These are phyloP conservation scores for Alloteropsis angusta DNA, from an alignment of 202 grass and related monocot species.

Conservation along the genomic window DNA sequence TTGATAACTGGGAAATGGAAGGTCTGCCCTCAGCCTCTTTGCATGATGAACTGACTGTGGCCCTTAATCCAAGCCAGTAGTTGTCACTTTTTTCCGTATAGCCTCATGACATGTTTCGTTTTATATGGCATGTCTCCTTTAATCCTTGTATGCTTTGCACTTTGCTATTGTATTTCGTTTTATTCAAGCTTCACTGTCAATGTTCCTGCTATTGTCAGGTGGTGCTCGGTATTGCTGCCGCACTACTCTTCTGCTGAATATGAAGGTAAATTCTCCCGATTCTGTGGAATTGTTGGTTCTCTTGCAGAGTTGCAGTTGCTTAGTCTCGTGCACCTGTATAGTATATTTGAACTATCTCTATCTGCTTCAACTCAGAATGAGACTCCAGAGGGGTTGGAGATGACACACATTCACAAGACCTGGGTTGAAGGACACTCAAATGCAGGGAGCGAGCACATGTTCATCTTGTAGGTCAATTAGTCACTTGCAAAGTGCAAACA, in stretches of 20 bases:
- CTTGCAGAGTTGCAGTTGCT: not conserved
- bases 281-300: not conserved
- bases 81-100: not conserved
- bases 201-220: slow-evolving; percentile 36
- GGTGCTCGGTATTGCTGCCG: slow-evolving; percentile 31
- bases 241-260: slow-evolving; percentile 59
- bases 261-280: slow-evolving; percentile 39
- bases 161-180: not conserved
- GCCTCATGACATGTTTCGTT: not conserved
- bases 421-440: slow-evolving; percentile 45
- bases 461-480: slow-evolving; percentile 43
- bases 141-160: not conserved
- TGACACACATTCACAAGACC: slow-evolving; percentile 58
- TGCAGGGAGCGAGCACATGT: slow-evolving; percentile 26
- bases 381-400: slow-evolving; percentile 34
- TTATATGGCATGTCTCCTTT: not conserved
- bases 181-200: not conserved
- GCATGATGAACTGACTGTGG: not conserved
- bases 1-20: slow-evolving; percentile 79
- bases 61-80: not conserved
- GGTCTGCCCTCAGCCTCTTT: slow-evolving; percentile 30
- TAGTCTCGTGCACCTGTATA: not conserved
- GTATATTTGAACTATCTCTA: not conserved
- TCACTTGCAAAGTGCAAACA: not conserved
- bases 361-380: slow-evolving; percentile 33